Conservation (phyloP, 2,329 filamentous ascomycete species). For the Claviceps lovelessii region DNA sequence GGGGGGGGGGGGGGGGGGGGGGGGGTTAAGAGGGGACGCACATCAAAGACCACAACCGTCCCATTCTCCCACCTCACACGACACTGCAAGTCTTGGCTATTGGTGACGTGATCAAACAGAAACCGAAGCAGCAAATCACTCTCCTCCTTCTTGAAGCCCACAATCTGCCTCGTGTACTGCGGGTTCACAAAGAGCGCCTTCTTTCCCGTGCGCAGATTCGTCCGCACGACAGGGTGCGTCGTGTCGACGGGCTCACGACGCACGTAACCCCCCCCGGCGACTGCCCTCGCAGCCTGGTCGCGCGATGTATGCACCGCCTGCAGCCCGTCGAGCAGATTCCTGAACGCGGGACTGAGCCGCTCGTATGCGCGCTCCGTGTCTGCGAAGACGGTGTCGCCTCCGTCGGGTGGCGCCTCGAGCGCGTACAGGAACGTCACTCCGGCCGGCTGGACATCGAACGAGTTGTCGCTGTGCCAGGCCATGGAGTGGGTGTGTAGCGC, state of each 20-base stretch:
- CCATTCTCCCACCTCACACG: constrained; percentile 47
- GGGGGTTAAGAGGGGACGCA: neutral
- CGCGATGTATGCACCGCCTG: constrained; percentile 50
- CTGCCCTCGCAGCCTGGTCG: constrained; percentile 28
- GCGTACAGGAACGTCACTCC: constrained; percentile 73
- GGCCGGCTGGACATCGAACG: constrained; percentile 67
- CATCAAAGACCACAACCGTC: constrained; percentile 43
- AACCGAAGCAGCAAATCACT: constrained; percentile 52
- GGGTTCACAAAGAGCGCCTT: constrained; percentile 56
- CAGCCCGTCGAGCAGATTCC: constrained; percentile 49
- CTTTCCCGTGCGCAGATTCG: constrained; percentile 42
- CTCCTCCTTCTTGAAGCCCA: constrained; percentile 56
- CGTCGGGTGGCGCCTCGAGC: constrained; percentile 57
- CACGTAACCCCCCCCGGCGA: constrained; percentile 34
- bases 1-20: fast-evolving
- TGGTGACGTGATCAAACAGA: constrained; percentile 51
- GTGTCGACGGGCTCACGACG: constrained; percentile 51
- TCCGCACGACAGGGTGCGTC: constrained; percentile 34
- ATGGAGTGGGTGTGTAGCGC: constrained; percentile 44
- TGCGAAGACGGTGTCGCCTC: constrained; percentile 20
- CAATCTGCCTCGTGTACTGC: constrained; percentile 38
- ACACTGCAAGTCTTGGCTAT: constrained; percentile 48
- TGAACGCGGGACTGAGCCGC: constrained; percentile 49
- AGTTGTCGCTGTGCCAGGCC: constrained; percentile 71
- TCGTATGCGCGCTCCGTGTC: constrained; percentile 17